phyloP scores from a whole-genome alignment of 1,284 basidiomycete genomes.

The Bjerkandera adusta region DNA sequence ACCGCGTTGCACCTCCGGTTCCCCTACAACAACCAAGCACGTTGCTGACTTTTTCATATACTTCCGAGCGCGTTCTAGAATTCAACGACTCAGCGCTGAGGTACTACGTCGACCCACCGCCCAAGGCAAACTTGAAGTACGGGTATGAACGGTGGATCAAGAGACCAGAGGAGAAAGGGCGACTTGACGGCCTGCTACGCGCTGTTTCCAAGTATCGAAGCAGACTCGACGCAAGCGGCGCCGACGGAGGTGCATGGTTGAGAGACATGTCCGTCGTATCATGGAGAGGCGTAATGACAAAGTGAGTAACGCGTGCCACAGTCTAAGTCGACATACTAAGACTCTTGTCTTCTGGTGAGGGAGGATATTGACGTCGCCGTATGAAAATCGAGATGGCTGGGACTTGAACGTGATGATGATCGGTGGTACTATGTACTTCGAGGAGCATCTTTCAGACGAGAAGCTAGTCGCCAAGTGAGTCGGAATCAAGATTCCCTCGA shows the following conservation, averaged over 20 bases:
- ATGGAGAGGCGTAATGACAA: conserved; percentile 93
- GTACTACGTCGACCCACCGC: conserved; percentile 66
- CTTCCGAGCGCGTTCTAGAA: conserved; percentile 44
- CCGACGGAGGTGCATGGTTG: conserved; percentile 29
- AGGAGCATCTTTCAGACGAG: conserved; percentile 69
- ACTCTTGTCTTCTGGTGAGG: conserved; percentile 38
- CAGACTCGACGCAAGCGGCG: conserved; percentile 33
- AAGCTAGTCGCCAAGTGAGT: conserved; percentile 62
- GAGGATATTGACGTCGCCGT: conserved; percentile 76
- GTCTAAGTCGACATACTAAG: background rate
- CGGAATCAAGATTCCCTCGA: background rate
- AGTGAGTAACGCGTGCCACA: conserved; percentile 57
- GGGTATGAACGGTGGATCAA: conserved; percentile 71
- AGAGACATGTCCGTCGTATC: conserved; percentile 62
- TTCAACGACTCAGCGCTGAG: conserved; percentile 68
- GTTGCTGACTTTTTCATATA: conserved; percentile 50
- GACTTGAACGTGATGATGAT: conserved; percentile 85
- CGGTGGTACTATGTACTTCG: conserved; percentile 78
- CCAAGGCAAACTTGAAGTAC: conserved; percentile 56
- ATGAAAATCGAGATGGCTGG: conserved; percentile 80
- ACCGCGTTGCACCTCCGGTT: conserved; percentile 19
- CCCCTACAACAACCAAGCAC: conserved; percentile 44
- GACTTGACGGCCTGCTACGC: conserved; percentile 63
- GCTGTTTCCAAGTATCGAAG: conserved; percentile 46
- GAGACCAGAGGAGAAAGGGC: conserved; percentile 59